Evolutionary conservation across 805 yeast genomes (phyloP).

Genomic region (Yarrowia yakushimensis): DNA sequence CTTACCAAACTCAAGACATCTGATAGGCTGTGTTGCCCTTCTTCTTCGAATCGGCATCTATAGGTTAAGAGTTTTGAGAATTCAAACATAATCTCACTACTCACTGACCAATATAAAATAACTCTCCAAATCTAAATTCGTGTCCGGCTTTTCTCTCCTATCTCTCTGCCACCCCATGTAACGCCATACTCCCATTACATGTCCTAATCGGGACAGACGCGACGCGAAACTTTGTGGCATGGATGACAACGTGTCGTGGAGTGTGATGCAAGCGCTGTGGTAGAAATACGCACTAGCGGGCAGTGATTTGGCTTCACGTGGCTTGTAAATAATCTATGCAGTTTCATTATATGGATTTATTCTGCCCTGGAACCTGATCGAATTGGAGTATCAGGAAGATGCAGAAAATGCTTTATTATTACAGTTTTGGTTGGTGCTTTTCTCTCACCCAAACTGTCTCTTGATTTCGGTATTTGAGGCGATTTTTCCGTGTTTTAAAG

Average conservation of each 20-base stretch:
- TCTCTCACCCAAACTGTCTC: neutral
- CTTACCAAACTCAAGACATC: too few relatives aligned
- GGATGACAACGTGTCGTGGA: neutral
- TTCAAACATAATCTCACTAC: too few relatives aligned
- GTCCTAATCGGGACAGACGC: neutral
- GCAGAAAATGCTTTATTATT: neutral
- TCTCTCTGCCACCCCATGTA: too few relatives aligned
- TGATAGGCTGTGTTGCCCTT: too few relatives aligned
- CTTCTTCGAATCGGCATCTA: too few relatives aligned
- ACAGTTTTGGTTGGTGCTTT: neutral
- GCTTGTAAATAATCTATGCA: too few relatives aligned
- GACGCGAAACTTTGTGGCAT: neutral
- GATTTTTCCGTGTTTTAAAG: neutral
- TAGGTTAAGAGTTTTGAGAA: neutral
- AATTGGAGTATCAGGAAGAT: neutral
- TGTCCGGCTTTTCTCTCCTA: neutral
- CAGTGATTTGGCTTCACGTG: too few relatives aligned
- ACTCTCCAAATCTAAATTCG: neutral
- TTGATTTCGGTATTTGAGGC: neutral
- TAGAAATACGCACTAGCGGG: too few relatives aligned
- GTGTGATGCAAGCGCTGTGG: too few relatives aligned
- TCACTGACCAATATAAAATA: too few relatives aligned
- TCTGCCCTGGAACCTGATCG: too few relatives aligned
- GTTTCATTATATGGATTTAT: too few relatives aligned
- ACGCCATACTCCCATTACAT: neutral